phyloP scores from a whole-genome alignment of 345 rosid species.

The Adansonia digitata region DNA sequence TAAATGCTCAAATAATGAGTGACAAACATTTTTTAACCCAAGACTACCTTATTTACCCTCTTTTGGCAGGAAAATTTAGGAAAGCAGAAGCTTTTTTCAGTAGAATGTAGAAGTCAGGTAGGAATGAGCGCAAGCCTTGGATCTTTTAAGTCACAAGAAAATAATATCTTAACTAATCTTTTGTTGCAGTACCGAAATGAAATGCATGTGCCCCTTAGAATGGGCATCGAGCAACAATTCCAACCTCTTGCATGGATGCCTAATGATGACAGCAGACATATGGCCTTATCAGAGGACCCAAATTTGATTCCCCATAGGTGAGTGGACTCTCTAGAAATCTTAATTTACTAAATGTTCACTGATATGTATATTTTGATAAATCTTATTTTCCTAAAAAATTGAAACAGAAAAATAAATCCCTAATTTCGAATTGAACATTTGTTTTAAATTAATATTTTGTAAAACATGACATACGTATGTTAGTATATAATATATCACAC shows the following conservation, averaged over 20 bases:
- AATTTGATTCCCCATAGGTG: conserved; percentile 49
- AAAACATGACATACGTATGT: neutral
- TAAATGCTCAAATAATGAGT: neutral
- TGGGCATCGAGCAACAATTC: conserved; percentile 58
- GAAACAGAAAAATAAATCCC: neutral
- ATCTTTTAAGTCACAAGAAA: neutral
- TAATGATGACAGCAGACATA: conserved; percentile 36
- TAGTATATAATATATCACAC: neutral
- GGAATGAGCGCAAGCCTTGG: conserved; percentile 4
- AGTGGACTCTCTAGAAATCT: conserved; percentile 10
- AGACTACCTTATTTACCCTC: neutral
- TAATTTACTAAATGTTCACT: neutral
- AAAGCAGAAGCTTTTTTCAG: conserved; percentile 47
- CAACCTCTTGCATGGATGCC: conserved; percentile 56
- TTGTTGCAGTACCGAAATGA: conserved; percentile 52
- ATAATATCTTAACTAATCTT: conserved; percentile 8
- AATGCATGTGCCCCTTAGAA: conserved; percentile 46
- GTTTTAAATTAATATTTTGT: neutral
- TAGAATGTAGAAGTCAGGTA: conserved; percentile 55
- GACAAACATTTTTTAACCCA: neutral
- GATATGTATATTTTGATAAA: neutral
- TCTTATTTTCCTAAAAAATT: neutral
- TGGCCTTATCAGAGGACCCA: conserved; percentile 47
- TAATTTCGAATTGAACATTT: neutral
- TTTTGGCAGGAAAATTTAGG: conserved; percentile 39